These are phyloP conservation scores for Cymbopogon flexuosus DNA, from an alignment of 202 grass and related monocot genomes.

Conservation along the genomic window DNA sequence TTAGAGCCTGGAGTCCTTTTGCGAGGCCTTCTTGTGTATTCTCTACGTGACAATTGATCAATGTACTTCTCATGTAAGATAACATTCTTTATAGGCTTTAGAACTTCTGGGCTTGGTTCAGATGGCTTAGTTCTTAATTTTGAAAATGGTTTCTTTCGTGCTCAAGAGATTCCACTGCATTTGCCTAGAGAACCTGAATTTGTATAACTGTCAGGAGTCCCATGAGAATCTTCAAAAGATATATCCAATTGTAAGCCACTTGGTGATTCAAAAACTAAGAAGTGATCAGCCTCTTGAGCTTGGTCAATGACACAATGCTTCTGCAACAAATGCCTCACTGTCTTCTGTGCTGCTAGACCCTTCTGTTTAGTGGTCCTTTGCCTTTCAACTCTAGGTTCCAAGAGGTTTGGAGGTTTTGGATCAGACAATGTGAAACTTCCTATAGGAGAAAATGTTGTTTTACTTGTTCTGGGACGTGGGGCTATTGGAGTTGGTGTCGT, in stretches of 20 bases:
- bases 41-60: constrained; percentile 64
- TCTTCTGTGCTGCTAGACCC: constrained; percentile 52
- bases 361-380: constrained; percentile 52
- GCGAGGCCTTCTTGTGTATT: constrained; percentile 37
- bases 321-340: constrained; percentile 65
- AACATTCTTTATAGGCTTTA: constrained; percentile 69
- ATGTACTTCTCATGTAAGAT: constrained; percentile 80
- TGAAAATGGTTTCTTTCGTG: constrained; percentile 30
- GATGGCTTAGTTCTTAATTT: constrained; percentile 32
- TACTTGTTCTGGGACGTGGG: constrained; percentile 50
- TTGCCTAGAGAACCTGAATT: constrained; percentile 28
- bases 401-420: constrained; percentile 36
- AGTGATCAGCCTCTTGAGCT: constrained; percentile 65
- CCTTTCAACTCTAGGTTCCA: constrained; percentile 28
- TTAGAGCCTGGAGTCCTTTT: constrained; percentile 25
- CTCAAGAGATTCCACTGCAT: constrained; percentile 29
- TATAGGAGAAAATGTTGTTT: constrained; percentile 51
- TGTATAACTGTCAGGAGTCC: constrained; percentile 31
- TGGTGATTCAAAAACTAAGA: constrained; percentile 79
- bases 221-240: constrained; percentile 33
- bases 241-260: constrained; percentile 30
- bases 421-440: constrained; percentile 54
- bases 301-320: constrained; percentile 53
- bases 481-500: constrained; percentile 58
- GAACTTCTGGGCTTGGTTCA: constrained; percentile 58